Conservation (phyloP, 805 yeast species). For the Groenewaldozyma tartarivorans region DNA sequence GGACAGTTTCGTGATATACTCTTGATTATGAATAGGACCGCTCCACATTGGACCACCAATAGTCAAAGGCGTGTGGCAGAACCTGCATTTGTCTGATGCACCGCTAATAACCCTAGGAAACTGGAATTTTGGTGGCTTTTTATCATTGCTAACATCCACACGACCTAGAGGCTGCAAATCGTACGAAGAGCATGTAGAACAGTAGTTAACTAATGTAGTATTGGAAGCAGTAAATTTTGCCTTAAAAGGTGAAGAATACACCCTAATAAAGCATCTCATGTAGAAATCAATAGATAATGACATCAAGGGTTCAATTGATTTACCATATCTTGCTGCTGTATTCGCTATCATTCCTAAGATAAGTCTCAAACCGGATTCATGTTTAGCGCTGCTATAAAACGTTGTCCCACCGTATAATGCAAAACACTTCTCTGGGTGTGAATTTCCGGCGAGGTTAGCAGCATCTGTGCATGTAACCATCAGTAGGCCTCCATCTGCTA, state of each 20-base stretch:
- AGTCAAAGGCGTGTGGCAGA: conserved; percentile 63
- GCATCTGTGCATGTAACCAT: conserved; percentile 94
- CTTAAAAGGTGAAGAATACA: conserved; percentile 64
- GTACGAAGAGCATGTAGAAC: conserved; percentile 78
- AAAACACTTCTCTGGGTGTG: conserved; percentile 94
- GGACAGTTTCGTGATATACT: conserved; percentile 57
- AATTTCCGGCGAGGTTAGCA: conserved; percentile 90
- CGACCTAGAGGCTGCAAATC: conserved; percentile 70
- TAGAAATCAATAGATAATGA: conserved; percentile 87
- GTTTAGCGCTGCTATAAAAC: conserved; percentile 76
- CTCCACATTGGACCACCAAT: conserved; percentile 97
- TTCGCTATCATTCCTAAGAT: conserved; percentile 67
- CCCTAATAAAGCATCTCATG: conserved; percentile 74
- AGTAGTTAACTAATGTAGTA: conserved; percentile 69
- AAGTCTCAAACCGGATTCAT: conserved; percentile 85
- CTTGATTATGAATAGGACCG: conserved; percentile 60
- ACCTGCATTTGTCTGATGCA: conserved; percentile 47
- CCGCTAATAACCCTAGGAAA: conserved; percentile 58
- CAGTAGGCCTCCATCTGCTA: conserved; percentile 77
- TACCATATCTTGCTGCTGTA: conserved; percentile 85
- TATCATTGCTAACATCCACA: conserved; percentile 22
- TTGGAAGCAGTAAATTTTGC: conserved; percentile 74
- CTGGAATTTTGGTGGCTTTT: conserved; percentile 27
- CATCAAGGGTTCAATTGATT: conserved; percentile 76
- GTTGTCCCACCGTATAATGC: conserved; percentile 92